A percentile compares a stretch with the other conserved stretches of the same genome.
phyloP scores from a whole-genome alignment of 176 grass and related monocot species.

The Cenchrus americanus region DNA sequence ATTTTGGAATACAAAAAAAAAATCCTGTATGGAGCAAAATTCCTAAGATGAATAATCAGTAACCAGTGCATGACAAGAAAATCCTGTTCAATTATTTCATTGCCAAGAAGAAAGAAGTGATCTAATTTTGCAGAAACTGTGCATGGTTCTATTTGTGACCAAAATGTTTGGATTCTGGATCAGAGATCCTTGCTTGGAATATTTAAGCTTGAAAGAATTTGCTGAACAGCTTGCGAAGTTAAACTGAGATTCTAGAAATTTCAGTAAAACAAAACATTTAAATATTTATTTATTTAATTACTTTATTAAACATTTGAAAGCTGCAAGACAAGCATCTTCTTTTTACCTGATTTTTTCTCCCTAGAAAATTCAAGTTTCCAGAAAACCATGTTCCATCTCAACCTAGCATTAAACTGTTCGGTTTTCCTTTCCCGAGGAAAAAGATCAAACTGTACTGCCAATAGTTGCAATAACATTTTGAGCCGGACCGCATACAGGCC shows the following conservation, averaged over 20 bases:
- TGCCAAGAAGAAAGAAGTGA: not conserved
- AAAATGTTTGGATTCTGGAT: not conserved
- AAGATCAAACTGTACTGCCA: not conserved
- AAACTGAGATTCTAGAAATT: not conserved
- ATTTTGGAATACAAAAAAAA: not conserved
- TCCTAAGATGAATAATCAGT: not conserved
- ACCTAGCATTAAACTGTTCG: not conserved
- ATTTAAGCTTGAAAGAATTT: not conserved
- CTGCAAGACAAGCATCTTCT: not conserved
- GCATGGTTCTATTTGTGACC: not conserved
- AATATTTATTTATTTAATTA: not conserved
- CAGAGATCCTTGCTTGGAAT: not conserved
- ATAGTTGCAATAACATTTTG: not conserved
- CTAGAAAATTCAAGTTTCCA: not conserved
- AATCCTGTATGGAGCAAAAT: not conserved
- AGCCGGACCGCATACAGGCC: not conserved
- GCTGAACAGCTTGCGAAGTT: not conserved
- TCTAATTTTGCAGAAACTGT: not conserved
- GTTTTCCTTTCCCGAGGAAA: not conserved
- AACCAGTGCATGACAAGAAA: not conserved
- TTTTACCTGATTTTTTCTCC: not conserved
- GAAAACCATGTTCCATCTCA: not conserved
- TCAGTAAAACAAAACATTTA: not conserved
- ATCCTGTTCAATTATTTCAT: not conserved
- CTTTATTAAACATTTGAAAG: not conserved